Evolutionary conservation across 2,329 filamentous ascomycete species (phyloP).

Genomic region (Neoscytalidium dimidiatum): DNA sequence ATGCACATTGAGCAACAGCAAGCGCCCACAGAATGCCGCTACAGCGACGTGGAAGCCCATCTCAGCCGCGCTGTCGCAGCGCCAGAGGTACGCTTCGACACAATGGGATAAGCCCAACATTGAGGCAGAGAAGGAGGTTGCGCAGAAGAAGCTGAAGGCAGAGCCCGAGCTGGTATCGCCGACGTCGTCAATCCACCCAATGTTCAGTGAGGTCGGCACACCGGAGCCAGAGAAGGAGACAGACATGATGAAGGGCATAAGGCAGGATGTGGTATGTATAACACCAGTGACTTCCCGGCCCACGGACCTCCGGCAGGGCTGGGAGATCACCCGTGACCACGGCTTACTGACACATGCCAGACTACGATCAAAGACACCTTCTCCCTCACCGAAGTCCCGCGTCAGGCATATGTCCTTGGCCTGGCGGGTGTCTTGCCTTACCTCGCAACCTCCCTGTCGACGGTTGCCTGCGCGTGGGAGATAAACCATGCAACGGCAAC

Average conservation of each 20-base stretch:
- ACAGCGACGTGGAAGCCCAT: conserved; percentile 28
- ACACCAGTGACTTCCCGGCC: neutral
- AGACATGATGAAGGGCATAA: conserved; percentile 51
- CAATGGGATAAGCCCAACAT: conserved; percentile 53
- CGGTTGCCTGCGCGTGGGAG: conserved; percentile 79
- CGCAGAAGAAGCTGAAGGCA: conserved; percentile 57
- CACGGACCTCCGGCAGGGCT: neutral
- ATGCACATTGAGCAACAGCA: conserved; percentile 29
- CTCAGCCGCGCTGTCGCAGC: conserved; percentile 51
- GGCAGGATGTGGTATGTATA: conserved; percentile 35
- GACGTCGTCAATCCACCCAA: conserved; percentile 52
- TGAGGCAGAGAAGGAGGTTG: conserved; percentile 58
- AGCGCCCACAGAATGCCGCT: conserved; percentile 28
- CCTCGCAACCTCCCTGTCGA: conserved; percentile 78
- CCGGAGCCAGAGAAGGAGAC: conserved; percentile 34
- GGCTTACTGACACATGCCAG: conserved; percentile 28
- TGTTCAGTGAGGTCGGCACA: conserved; percentile 41
- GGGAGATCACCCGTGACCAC: neutral
- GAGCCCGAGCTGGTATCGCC: conserved; percentile 63
- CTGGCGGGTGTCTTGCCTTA: conserved; percentile 62
- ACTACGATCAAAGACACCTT: conserved; percentile 53
- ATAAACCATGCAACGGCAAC: conserved; percentile 65
- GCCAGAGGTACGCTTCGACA: conserved; percentile 58
- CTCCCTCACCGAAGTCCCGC: conserved; percentile 47
- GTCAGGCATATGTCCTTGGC: conserved; percentile 51